Evolutionary conservation across 2,329 filamentous ascomycete species (phyloP), one percentile per base, ranked within the genome.

Genomic region (Fusarium redolens): DNA sequence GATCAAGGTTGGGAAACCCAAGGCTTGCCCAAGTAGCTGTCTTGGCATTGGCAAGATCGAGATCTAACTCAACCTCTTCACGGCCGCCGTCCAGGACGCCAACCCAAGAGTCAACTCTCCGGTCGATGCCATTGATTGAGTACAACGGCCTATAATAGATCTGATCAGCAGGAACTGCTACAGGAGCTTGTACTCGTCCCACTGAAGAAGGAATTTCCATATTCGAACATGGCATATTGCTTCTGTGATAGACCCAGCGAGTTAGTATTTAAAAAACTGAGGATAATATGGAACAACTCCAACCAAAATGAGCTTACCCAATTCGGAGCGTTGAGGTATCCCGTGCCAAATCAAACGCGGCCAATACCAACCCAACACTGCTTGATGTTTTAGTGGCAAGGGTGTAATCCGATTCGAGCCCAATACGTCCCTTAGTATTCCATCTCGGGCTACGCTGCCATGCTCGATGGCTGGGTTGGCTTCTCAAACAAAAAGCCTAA

Each of bases 1-100:
- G 13, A 40, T 54, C 50, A 5, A 54, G 33, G 13, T 40, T 13
- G 3, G 50, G 50, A 13, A 52, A 54, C 4, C 33, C 33, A 1
- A 54, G 22, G 1, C 13, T 13, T 20, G 33, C 50, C 50, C 33
- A 54, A 10, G 50, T 7, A 40, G 50, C 22, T 5, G 33, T 1
- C 18, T 38, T 54, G 10, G 50, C 50, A 12, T 17, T 6, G 4
- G 7, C 4, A 28, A 54, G 22, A 54, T 54, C 33, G 3, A 54
- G 33, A 28, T 54, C 33, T 6, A 54, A 9, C 7, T 54, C 13
- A 12, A 54, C 3, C 14, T 54, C 50, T 40, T 54, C 50, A 17
- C 22, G 50, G 2, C 50, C 33, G 4, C 50, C 50, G 0, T 54
- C 22, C 0, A 40, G 33, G 0, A 33, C 50, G 0, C 50, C 33